Conservation (phyloP, 106 monocot genomes). For the Iris macrosiphon region DNA sequence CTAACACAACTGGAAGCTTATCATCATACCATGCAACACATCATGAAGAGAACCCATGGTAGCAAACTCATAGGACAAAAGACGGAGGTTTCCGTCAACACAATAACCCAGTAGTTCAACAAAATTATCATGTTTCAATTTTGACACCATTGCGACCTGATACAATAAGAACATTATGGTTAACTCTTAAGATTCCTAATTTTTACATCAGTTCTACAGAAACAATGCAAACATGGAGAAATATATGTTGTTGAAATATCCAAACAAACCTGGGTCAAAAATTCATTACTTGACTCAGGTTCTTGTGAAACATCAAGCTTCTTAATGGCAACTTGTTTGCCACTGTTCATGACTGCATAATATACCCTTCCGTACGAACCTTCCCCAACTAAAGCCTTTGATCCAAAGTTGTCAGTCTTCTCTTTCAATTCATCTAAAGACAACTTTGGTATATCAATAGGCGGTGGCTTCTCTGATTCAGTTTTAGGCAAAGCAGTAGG, state of each 20-base stretch:
- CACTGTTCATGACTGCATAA: constrained; percentile 20
- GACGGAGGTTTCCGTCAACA: constrained; percentile 31
- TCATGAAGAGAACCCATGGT: constrained; percentile 63
- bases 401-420: constrained; percentile 39
- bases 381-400: constrained; percentile 41
- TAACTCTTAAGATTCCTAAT: background rate
- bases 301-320: constrained; percentile 39
- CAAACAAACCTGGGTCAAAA: constrained; percentile 18
- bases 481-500: constrained; percentile 15
- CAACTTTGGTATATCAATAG: constrained; percentile 29
- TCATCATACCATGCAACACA: constrained; percentile 49
- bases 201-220: background rate
- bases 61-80: constrained; percentile 55
- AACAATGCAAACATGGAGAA: background rate
- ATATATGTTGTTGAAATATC: background rate
- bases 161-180: constrained; percentile 1
- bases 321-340: constrained; percentile 28
- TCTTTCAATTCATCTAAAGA: constrained; percentile 32
- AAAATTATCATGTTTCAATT: constrained; percentile 48
- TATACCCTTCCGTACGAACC: constrained; percentile 51
- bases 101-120: constrained; percentile 49
- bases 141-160: constrained; percentile 45
- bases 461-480: constrained; percentile 18
- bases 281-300: constrained; percentile 6
- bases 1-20: background rate